A percentile compares a stretch with the other conserved stretches of the same genome.
Conservation (phyloP, 805 yeast species). For the Ogataea thermomethanolica region DNA sequence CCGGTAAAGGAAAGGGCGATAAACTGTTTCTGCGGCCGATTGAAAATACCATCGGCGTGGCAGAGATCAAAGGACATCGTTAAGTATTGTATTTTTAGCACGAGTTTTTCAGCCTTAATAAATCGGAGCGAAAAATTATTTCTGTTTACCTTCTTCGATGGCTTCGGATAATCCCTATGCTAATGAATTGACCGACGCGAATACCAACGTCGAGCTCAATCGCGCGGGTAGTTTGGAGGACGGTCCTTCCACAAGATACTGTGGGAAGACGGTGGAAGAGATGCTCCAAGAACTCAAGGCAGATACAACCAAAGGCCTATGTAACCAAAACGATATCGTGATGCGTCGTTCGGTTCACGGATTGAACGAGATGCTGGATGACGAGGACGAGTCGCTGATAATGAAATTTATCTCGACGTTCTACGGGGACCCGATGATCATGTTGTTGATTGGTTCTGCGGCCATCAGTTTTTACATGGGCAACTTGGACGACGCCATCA, state of each 20-base stretch:
- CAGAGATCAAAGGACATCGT: slow-evolving; percentile 6
- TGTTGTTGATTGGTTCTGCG: slow-evolving; percentile 87
- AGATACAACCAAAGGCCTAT: slow-evolving; percentile 55
- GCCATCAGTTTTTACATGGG: slow-evolving; percentile 85
- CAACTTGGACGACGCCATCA: slow-evolving; percentile 93
- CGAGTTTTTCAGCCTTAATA: not conserved
- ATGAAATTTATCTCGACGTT: slow-evolving; percentile 75
- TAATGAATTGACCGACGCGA: slow-evolving; percentile 15
- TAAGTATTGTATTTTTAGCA: slow-evolving; percentile 3
- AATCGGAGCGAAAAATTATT: slow-evolving; percentile 5
- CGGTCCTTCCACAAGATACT: slow-evolving; percentile 51
- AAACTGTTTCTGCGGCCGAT: slow-evolving; percentile 19
- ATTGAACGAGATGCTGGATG: slow-evolving; percentile 67
- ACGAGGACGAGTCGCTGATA: slow-evolving; percentile 73
- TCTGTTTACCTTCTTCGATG: slow-evolving; percentile 14
- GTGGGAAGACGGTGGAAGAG: slow-evolving; percentile 62
- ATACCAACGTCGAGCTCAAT: slow-evolving; percentile 7
- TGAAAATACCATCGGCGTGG: slow-evolving; percentile 15
- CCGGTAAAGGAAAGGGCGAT: slow-evolving; percentile 2
- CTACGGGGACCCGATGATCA: slow-evolving; percentile 86
- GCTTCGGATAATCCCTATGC: slow-evolving; percentile 25
- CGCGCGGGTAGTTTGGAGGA: slow-evolving; percentile 13
- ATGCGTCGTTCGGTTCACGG: slow-evolving; percentile 77
- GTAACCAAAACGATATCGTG: slow-evolving; percentile 64
- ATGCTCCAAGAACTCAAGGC: slow-evolving; percentile 62